These are phyloP conservation scores for Zizania palustris DNA, from an alignment of 202 grass and related monocot species.

Conservation along the genomic window DNA sequence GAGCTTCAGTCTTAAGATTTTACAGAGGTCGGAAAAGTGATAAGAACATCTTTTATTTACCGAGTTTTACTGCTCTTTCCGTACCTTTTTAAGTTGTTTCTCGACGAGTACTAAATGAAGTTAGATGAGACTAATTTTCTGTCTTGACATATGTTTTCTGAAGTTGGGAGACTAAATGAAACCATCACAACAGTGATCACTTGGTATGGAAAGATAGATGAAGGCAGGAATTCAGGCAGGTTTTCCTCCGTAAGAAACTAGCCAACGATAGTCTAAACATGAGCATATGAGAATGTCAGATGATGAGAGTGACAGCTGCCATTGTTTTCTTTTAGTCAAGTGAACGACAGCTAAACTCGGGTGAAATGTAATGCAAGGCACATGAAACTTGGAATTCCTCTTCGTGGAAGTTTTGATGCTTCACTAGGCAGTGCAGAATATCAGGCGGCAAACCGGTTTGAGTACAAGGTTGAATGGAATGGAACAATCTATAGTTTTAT, in stretches of 20 bases:
- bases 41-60: not conserved
- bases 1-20: not conserved
- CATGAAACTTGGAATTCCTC: not conserved
- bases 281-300: not conserved
- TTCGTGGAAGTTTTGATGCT: too few relatives aligned
- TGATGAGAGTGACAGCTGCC: not conserved
- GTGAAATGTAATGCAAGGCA: not conserved
- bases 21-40: not conserved
- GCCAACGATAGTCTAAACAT: not conserved
- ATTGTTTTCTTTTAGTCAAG: not conserved
- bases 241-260: constrained; percentile 25
- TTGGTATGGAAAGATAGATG: constrained; percentile 2
- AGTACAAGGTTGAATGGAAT: too few relatives aligned
- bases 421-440: too few relatives aligned
- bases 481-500: too few relatives aligned
- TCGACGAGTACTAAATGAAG: not conserved
- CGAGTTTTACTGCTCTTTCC: not conserved
- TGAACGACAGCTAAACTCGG: not conserved
- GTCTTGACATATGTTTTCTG: not conserved
- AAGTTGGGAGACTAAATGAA: not conserved
- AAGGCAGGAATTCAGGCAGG: constrained; percentile 9
- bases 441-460: too few relatives aligned
- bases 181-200: not conserved
- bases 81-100: not conserved
- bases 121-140: not conserved